Evolutionary conservation across 2,329 filamentous ascomycete genomes (phyloP).

Genomic region (Daldinia eschscholtzii): DNA sequence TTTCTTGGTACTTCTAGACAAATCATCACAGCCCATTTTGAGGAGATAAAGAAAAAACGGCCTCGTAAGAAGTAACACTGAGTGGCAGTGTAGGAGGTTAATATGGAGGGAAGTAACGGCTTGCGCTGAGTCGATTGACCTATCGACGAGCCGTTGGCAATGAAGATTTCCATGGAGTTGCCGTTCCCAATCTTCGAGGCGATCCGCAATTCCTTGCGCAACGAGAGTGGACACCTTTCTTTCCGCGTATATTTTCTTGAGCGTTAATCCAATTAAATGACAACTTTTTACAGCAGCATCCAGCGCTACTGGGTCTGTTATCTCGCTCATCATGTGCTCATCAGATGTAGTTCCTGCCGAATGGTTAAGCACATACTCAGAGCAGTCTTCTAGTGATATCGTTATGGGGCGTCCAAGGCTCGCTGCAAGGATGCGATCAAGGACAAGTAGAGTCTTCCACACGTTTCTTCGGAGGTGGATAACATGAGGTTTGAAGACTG

Average conservation of each 20-base stretch:
- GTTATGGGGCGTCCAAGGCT: constrained; percentile 72
- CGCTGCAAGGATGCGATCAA: constrained; percentile 73
- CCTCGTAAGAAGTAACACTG: constrained; percentile 72
- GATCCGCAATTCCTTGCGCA: constrained; percentile 68
- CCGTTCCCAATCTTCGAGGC: constrained; percentile 65
- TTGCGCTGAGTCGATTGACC: constrained; percentile 58
- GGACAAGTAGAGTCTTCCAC: constrained; percentile 74
- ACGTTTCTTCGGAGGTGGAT: constrained; percentile 66
- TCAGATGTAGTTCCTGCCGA: constrained; percentile 28
- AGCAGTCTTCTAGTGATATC: constrained; percentile 73
- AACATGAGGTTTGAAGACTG: constrained; percentile 63
- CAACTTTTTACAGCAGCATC: constrained; percentile 70
- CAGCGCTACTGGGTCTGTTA: constrained; percentile 56
- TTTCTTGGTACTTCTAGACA: constrained; percentile 49
- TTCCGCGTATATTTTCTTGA: constrained; percentile 71
- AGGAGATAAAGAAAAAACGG: constrained; percentile 73
- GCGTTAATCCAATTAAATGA: constrained; percentile 68
- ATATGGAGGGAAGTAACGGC: constrained; percentile 72
- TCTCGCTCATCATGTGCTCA: constrained; percentile 33
- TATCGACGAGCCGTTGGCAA: constrained; percentile 62
- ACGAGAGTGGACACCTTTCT: constrained; percentile 69
- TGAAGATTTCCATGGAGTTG: constrained; percentile 63
- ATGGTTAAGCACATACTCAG: constrained; percentile 59
- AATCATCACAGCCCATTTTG: constrained; percentile 56
- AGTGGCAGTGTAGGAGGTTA: constrained; percentile 72